Conservation (phyloP, 1,284 basidiomycete species). For the Heterobasidion annosum region DNA sequence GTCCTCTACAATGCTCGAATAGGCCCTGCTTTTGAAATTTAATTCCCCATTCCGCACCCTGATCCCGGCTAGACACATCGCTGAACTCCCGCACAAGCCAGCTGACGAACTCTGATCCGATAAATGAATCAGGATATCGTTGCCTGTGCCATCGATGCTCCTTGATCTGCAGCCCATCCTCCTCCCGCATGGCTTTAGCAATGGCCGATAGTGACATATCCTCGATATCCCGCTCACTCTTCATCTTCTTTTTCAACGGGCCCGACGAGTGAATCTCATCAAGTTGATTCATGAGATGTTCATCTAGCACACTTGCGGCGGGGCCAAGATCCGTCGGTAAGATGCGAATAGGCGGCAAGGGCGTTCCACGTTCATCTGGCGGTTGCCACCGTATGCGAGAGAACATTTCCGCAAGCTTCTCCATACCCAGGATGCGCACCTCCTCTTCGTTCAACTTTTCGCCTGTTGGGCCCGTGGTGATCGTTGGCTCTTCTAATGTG, state of each 20-base stretch:
- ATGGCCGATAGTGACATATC: slow-evolving; percentile 54
- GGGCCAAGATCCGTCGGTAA: slow-evolving; percentile 79
- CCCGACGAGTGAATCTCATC: slow-evolving; percentile 72
- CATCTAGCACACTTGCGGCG: slow-evolving; percentile 69
- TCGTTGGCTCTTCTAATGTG: slow-evolving; percentile 53
- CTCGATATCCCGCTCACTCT: slow-evolving; percentile 60
- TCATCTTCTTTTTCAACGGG: slow-evolving; percentile 68
- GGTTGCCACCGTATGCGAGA: slow-evolving; percentile 71
- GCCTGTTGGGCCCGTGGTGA: slow-evolving; percentile 47
- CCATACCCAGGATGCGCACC: slow-evolving; percentile 81
- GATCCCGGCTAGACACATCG: slow-evolving; percentile 72
- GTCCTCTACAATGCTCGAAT: slow-evolving; percentile 72
- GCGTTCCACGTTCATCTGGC: slow-evolving; percentile 43
- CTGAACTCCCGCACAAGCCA: slow-evolving; percentile 84
- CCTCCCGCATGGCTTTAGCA: slow-evolving; percentile 74
- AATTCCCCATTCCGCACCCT: slow-evolving; percentile 73
- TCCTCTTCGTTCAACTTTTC: slow-evolving; percentile 83
- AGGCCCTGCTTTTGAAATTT: slow-evolving; percentile 71
- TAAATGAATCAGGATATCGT: slow-evolving; percentile 73
- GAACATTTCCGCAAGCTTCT: slow-evolving; percentile 87
- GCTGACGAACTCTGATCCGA: slow-evolving; percentile 77
- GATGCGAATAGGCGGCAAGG: slow-evolving; percentile 55
- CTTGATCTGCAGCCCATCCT: slow-evolving; percentile 70
- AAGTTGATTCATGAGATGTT: slow-evolving; percentile 66
- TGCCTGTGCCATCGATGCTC: slow-evolving; percentile 67